phyloP scores from a whole-genome alignment of 2,329 filamentous ascomycete genomes.

The Cryphonectria naterciae region DNA sequence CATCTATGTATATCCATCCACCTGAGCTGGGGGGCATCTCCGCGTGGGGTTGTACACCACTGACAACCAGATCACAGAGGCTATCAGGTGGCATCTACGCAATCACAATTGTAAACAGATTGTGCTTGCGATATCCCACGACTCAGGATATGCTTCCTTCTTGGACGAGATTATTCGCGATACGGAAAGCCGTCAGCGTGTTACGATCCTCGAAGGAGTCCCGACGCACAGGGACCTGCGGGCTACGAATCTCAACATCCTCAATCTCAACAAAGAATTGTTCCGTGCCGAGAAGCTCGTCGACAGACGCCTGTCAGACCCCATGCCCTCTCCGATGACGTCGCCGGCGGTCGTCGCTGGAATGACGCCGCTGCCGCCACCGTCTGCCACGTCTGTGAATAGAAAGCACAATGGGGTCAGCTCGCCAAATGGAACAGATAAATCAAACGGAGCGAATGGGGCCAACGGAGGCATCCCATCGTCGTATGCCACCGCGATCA shows the following conservation, averaged over 20 bases:
- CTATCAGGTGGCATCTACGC: constrained; percentile 59
- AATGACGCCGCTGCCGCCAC: constrained; percentile 30
- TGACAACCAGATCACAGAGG: constrained; percentile 44
- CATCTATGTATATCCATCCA: neutral
- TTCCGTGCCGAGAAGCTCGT: constrained; percentile 60
- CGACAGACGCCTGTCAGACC: constrained; percentile 39
- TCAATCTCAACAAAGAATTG: constrained; percentile 50
- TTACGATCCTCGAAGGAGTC: constrained; percentile 59
- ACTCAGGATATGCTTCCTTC: constrained; percentile 63
- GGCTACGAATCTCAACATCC: constrained; percentile 50
- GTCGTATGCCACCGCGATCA: constrained; percentile 48
- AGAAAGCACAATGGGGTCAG: constrained; percentile 5
- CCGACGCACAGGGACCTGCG: constrained; percentile 55
- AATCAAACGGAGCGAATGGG: neutral
- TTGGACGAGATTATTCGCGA: constrained; percentile 58
- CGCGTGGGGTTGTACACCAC: neutral
- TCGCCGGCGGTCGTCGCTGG: constrained; percentile 23
- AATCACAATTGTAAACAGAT: constrained; percentile 67
- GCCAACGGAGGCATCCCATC: constrained; percentile 30
- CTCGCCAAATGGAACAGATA: neutral
- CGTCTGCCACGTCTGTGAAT: constrained; percentile 35
- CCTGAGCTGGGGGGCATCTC: neutral
- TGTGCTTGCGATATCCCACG: constrained; percentile 64
- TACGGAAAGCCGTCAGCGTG: constrained; percentile 45
- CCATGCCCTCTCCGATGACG: constrained; percentile 19